Conservation (phyloP, 768 basidiomycete species). For the Tylopilus plumbeoviolaceoides region DNA sequence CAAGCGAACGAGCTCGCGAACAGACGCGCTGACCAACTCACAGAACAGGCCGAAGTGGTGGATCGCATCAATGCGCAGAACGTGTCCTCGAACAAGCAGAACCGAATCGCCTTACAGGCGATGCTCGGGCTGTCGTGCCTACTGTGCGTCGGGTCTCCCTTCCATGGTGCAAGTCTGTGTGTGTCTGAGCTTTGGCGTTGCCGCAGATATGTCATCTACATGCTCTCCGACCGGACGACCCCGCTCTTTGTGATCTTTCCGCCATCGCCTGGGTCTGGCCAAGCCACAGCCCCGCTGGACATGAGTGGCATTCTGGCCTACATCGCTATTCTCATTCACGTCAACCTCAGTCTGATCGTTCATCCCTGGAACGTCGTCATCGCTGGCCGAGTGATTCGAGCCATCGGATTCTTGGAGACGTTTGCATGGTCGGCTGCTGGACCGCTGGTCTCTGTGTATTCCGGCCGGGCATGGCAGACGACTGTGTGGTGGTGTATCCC, state of each 20-base stretch:
- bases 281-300: constrained; percentile 35
- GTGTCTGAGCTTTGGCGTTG: constrained; percentile 4
- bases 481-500: constrained; percentile 52
- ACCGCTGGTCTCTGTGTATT: constrained; percentile 46
- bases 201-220: constrained; percentile 46
- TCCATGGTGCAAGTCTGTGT: not conserved
- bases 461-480: constrained; percentile 49
- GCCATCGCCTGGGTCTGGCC: constrained; percentile 9
- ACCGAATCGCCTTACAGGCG: constrained; percentile 36
- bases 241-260: constrained; percentile 47
- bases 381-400: constrained; percentile 24
- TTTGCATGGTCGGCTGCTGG: constrained; percentile 44
- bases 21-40: not conserved
- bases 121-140: constrained; percentile 43
- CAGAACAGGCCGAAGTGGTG: constrained; percentile 63
- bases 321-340: constrained; percentile 47
- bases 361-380: constrained; percentile 34
- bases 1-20: not conserved
- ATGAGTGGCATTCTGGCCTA: constrained; percentile 43
- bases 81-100: constrained; percentile 38
- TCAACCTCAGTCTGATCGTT: constrained; percentile 44
- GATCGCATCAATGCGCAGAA: constrained; percentile 44
- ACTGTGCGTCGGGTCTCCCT: constrained; percentile 38
- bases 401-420: constrained; percentile 29
- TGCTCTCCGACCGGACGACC: constrained; percentile 41